A percentile compares a stretch with the other conserved stretches of the same genome.
Conservation (phyloP, 1,284 basidiomycete species). For the Termitomyces sp. region DNA sequence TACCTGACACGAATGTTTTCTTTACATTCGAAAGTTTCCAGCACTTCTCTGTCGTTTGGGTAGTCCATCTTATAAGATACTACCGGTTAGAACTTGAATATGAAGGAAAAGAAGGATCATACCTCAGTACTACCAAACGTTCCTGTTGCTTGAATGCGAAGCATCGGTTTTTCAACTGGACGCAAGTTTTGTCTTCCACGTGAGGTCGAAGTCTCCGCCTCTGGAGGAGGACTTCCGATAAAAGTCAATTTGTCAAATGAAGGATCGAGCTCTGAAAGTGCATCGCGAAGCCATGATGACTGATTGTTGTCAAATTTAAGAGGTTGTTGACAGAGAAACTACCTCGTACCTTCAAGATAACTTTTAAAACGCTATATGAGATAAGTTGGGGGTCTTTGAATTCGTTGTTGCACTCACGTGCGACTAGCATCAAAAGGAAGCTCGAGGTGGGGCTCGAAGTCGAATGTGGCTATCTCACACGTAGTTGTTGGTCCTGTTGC, state of each 20-base stretch:
- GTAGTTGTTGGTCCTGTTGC: constrained; percentile 79
- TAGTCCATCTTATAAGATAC: constrained; percentile 76
- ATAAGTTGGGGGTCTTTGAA: constrained; percentile 1
- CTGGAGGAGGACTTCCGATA: constrained; percentile 61
- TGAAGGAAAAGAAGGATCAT: constrained; percentile 13
- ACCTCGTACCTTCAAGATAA: constrained; percentile 75
- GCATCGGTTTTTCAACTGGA: constrained; percentile 46
- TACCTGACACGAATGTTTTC: constrained; percentile 71
- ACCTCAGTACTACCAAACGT: constrained; percentile 83
- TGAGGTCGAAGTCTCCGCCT: constrained; percentile 24
- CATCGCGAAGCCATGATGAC: constrained; percentile 90
- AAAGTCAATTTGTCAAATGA: constrained; percentile 81
- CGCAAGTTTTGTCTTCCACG: constrained; percentile 28
- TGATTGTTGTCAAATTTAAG: constrained; percentile 24
- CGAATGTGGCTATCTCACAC: constrained; percentile 84
- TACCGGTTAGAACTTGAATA: neutral
- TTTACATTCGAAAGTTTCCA: constrained; percentile 83
- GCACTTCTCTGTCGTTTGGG: constrained; percentile 83
- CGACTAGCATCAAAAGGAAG: constrained; percentile 71
- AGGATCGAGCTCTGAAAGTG: constrained; percentile 84
- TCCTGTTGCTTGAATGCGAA: constrained; percentile 75
- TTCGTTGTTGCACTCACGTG: constrained; percentile 43
- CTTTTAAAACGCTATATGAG: constrained; percentile 59
- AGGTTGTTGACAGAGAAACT: too few relatives aligned
- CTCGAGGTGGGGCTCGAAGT: constrained; percentile 77